Percentiles rank a stretch among this genome's conserved stretches.
Conservation (phyloP, 208 protist genomes). For the Angomonas deanei region DNA sequence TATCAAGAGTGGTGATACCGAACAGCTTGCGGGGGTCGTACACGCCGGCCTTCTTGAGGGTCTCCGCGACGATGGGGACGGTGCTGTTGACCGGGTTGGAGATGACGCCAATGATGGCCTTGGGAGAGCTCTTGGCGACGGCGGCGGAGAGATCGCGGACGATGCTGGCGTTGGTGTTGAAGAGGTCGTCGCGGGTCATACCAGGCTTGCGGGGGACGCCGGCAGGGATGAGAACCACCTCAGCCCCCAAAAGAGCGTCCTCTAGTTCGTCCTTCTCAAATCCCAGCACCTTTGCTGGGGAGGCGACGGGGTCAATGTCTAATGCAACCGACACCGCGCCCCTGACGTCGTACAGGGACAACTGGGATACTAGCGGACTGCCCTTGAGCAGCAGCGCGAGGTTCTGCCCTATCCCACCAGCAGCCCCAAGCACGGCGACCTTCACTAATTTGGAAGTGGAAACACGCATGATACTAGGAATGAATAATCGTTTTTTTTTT, state of each 20-base stretch:
- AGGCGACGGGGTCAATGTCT: slow-evolving; percentile 85
- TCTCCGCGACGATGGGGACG: slow-evolving; percentile 92
- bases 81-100: slow-evolving; percentile 95
- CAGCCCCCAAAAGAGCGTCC: slow-evolving; percentile 63
- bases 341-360: slow-evolving; percentile 88
- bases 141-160: slow-evolving; percentile 77
- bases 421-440: slow-evolving; percentile 92
- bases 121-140: slow-evolving; percentile 77
- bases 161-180: slow-evolving; percentile 93
- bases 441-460: slow-evolving; percentile 12
- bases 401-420: slow-evolving; percentile 96
- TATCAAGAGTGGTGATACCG: slow-evolving; percentile 92
- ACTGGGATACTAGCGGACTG: slow-evolving; percentile 52
- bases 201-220: slow-evolving; percentile 95
- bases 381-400: slow-evolving; percentile 92
- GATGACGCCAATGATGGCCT: slow-evolving; percentile 89
- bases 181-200: slow-evolving; percentile 96
- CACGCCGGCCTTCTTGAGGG: slow-evolving; percentile 75
- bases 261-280: slow-evolving; percentile 60
- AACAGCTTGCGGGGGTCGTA: slow-evolving; percentile 85
- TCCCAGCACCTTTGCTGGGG: slow-evolving; percentile 68
- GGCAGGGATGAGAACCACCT: slow-evolving; percentile 92
- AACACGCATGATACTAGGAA: slow-evolving; percentile 21
- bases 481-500: slow-evolving; percentile 30
- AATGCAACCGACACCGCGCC: slow-evolving; percentile 77